Conservation (phyloP, 257 asterid genomes). For the Salvia rosmarinus region DNA sequence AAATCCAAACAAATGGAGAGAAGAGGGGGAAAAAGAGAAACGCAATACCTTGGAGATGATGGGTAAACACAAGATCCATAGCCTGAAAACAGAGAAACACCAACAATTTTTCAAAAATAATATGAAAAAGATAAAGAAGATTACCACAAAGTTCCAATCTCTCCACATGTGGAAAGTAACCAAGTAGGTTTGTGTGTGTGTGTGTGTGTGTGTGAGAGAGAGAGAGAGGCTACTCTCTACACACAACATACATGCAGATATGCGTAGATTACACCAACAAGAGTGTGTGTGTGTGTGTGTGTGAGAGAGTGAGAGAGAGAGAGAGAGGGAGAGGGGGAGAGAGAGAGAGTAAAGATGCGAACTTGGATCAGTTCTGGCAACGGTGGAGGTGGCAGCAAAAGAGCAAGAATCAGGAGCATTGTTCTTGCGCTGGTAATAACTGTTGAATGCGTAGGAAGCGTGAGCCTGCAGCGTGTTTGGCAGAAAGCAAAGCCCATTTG, state of each 20-base stretch:
- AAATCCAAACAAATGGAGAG: constrained; percentile 1
- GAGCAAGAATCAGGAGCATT: constrained; percentile 77
- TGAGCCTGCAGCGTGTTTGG: constrained; percentile 85
- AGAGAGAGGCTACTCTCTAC: too few species aligned
- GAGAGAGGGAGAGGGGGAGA: too few species aligned
- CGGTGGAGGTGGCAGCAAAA: constrained; percentile 69
- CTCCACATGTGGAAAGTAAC: not conserved
- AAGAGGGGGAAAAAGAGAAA: not conserved
- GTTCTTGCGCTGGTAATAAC: constrained; percentile 68
- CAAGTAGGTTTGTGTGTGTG: too few species aligned
- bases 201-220: too few species aligned
- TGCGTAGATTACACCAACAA: not conserved
- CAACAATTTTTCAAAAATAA: not conserved
- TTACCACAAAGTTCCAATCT: not conserved
- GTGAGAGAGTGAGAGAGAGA: too few species aligned
- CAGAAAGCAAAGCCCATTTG: constrained; percentile 71
- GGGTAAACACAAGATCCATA: constrained; percentile 95
- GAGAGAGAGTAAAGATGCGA: not conserved
- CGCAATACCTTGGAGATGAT: constrained; percentile 66
- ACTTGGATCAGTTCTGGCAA: constrained; percentile 96
- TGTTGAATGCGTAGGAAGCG: constrained; percentile 89
- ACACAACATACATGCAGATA: constrained; percentile 10
- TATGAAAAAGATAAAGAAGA: not conserved
- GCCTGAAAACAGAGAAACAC: constrained; percentile 47
- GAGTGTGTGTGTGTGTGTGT: too few species aligned